These are phyloP conservation scores for Letharia lupina DNA, from an alignment of 495 filamentous ascomycete genomes.

Conservation along the genomic window DNA sequence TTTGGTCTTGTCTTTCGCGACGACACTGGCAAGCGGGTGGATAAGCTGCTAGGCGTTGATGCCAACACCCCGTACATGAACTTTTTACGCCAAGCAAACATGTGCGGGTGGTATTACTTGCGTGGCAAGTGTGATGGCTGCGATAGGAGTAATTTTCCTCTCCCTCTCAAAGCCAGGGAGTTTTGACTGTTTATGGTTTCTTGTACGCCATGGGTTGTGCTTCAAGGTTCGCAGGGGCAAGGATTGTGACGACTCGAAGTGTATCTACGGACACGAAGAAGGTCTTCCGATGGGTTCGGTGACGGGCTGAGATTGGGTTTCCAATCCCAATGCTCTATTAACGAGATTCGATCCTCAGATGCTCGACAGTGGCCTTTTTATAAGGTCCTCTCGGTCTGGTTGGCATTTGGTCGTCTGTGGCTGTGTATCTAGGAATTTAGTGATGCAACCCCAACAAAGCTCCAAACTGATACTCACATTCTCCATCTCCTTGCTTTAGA, in stretches of 20 bases:
- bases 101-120: slow-evolving; percentile 16
- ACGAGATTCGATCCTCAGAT: not conserved
- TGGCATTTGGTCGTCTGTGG: not conserved
- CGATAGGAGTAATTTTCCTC: slow-evolving; percentile 5
- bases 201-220: slow-evolving; percentile 12
- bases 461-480: not conserved
- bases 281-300: not conserved
- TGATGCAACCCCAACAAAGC: not conserved
- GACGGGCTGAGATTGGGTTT: not conserved
- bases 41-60: slow-evolving; percentile 16
- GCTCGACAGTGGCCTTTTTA: not conserved
- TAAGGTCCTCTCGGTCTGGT: not conserved
- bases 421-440: not conserved
- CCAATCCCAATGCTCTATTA: not conserved
- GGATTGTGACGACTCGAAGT: slow-evolving; percentile 16
- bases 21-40: slow-evolving; percentile 14
- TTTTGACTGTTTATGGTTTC: slow-evolving; percentile 19
- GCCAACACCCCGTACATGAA: not conserved
- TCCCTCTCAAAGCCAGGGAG: slow-evolving; percentile 6
- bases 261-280: slow-evolving; percentile 17
- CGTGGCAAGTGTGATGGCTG: slow-evolving; percentile 20
- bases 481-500: not conserved
- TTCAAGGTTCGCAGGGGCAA: slow-evolving; percentile 13
- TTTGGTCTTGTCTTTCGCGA: slow-evolving; percentile 10
- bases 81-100: slow-evolving; percentile 5